Percentiles rank a stretch among this genome's conserved stretches.
These are phyloP conservation scores for Yarrowia galli DNA, from an alignment of 1,139 yeast genomes.

Conservation along the genomic window DNA sequence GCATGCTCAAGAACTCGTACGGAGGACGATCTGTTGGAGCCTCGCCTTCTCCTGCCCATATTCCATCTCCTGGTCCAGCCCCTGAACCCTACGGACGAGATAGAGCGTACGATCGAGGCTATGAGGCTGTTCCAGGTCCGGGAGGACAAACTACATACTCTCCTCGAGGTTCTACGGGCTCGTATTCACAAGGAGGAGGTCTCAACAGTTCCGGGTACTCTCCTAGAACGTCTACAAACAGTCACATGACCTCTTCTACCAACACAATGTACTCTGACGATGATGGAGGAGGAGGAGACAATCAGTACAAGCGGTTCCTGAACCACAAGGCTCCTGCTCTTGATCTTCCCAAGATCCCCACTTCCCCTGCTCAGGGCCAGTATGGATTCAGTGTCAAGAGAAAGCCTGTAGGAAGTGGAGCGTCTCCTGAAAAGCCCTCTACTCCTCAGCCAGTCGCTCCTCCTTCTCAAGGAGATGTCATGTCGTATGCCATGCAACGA, in stretches of 20 bases:
- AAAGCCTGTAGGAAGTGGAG: slow-evolving; percentile 41
- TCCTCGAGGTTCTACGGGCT: slow-evolving; percentile 27
- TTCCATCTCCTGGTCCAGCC: background rate
- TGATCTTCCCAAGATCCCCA: slow-evolving; percentile 9
- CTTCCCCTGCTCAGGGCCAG: slow-evolving; percentile 30
- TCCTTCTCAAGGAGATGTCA: slow-evolving; percentile 35
- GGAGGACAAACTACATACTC: slow-evolving; percentile 28
- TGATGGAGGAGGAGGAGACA: slow-evolving; percentile 3
- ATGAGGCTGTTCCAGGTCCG: background rate
- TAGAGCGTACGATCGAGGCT: slow-evolving; percentile 31
- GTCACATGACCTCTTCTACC: slow-evolving; percentile 29
- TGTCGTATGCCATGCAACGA: slow-evolving; percentile 35
- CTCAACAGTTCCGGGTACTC: slow-evolving; percentile 35
- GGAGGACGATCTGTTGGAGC: slow-evolving; percentile 27
- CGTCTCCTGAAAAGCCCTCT: slow-evolving; percentile 43
- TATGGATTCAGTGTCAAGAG: slow-evolving; percentile 40
- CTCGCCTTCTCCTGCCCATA: background rate
- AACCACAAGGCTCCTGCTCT: slow-evolving; percentile 40
- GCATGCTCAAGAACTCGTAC: slow-evolving; percentile 33
- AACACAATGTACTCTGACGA: slow-evolving; percentile 26
- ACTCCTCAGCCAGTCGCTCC: background rate
- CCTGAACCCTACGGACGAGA: slow-evolving; percentile 8
- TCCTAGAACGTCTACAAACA: slow-evolving; percentile 21
- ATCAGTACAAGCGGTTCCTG: slow-evolving; percentile 29
- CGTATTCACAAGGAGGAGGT: slow-evolving; percentile 6